Evolutionary conservation across 2,329 filamentous ascomycete species (phyloP), one percentile per base, ranked within the genome.

Genomic region (Cladosporium sp.): DNA sequence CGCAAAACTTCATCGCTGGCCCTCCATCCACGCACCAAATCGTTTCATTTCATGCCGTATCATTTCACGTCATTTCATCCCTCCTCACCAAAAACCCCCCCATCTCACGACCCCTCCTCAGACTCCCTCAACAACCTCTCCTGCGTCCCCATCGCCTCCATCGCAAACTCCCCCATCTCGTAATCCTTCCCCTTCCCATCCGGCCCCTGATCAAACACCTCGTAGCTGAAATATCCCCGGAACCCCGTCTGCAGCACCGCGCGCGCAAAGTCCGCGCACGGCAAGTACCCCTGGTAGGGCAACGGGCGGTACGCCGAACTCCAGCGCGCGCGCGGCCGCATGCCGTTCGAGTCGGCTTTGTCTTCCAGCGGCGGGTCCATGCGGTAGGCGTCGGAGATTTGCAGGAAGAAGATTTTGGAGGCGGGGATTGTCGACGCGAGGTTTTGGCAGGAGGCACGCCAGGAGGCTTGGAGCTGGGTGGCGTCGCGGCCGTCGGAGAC

Each of bases 371-470:
- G 82, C 3, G 74, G 69, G 0, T 74, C 49, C 44, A 60, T 70
- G 9, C 41, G 44, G 64, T 89, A 90, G 0, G 83, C 87, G 64
- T 92, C 87, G 3, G 80, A 85, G 49, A 91, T 83, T 65, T 91
- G 87, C 2, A 91, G 66, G 0, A 90, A 71, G 63, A 80, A 90
- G 37, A 91, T 88, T 71, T 86, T 89, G 2, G 86, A 81, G 0
- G 76, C 69, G 0, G 85, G 84, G 0, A 91, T 68, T 0, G 77
- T 81, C 1, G 61, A 63, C 0, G 74, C 70, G 1, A 91, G 74
- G 42, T 82, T 76, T 1, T 74, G 67, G 14, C 61, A 63, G 1
- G 59, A 60, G 13, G 56, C 50, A 41, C 62, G 61, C 65, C 65
- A 67, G 35, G 71, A 71, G 22, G 67, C 61, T 9, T 77, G 69